A percentile compares a stretch with the other conserved stretches of the same genome.
These are phyloP conservation scores for Gossypium trilobum DNA, from an alignment of 441 rosid species.

Conservation along the genomic window DNA sequence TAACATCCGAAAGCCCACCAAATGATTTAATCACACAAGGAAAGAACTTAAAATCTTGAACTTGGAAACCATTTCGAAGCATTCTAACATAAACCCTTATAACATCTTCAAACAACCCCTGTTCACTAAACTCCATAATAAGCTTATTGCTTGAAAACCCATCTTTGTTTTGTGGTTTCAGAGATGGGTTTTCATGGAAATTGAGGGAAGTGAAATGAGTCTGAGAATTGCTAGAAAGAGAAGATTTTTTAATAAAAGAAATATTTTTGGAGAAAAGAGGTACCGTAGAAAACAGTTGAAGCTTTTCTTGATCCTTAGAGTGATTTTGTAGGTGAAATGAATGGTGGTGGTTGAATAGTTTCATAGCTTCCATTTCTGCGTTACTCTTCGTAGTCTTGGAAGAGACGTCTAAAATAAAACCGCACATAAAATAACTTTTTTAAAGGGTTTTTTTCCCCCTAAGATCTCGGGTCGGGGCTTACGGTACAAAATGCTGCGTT, in stretches of 20 bases:
- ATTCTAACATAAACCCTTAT: constrained; percentile 22
- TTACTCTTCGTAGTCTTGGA: neutral
- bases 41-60: constrained; percentile 25
- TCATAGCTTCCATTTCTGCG: constrained; percentile 12
- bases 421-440: no score
- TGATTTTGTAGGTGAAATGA: constrained; percentile 4
- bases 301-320: neutral
- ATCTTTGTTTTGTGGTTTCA: neutral
- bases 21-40: constrained; percentile 38
- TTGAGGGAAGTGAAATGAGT: neutral
- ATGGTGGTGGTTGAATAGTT: neutral
- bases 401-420: neutral
- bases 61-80: constrained; percentile 26
- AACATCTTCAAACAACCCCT: constrained; percentile 33
- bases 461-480: no score
- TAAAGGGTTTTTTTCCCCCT: no score
- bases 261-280: constrained; percentile 1
- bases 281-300: constrained; percentile 8
- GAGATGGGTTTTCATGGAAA: constrained; percentile 8
- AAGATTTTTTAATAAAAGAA: neutral
- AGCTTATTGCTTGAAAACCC: constrained; percentile 9
- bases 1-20: constrained; percentile 21
- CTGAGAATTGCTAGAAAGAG: constrained; percentile 7
- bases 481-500: neutral
- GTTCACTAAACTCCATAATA: constrained; percentile 23